Percentiles rank a stretch among this genome's conserved stretches.
Evolutionary conservation across 2,329 filamentous ascomycete genomes (phyloP).

Genomic region (Xylariales sp.): DNA sequence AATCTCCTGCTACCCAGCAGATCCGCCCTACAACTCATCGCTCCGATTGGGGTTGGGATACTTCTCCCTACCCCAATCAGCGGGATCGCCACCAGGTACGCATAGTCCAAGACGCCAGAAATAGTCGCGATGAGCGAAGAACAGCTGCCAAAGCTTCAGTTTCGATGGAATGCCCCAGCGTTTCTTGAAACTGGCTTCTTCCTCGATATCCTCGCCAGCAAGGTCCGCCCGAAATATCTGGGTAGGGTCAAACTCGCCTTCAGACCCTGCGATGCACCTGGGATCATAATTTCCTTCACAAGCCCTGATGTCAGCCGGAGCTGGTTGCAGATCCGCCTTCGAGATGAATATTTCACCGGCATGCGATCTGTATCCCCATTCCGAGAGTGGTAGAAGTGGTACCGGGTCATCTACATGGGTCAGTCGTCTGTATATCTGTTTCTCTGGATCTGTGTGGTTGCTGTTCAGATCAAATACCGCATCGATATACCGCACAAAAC

Average conservation of each 20-base stretch:
- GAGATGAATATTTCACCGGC: constrained; percentile 83
- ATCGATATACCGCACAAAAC: constrained; percentile 52
- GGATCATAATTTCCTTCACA: constrained; percentile 71
- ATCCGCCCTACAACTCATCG: constrained; percentile 34
- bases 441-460: constrained; percentile 26
- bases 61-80: constrained; percentile 56
- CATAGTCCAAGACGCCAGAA: constrained; percentile 93
- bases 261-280: constrained; percentile 63
- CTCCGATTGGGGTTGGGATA: constrained; percentile 35
- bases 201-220: constrained; percentile 8
- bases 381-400: constrained; percentile 74
- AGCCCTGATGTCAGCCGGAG: constrained; percentile 60
- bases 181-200: constrained; percentile 26
- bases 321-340: constrained; percentile 65
- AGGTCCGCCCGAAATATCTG: constrained; percentile 22
- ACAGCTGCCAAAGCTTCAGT: constrained; percentile 82
- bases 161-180: constrained; percentile 56
- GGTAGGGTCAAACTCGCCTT: constrained; percentile 26
- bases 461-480: constrained; percentile 41
- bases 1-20: too few species aligned
- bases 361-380: constrained; percentile 87
- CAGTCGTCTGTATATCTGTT: constrained; percentile 62
- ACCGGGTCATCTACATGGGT: constrained; percentile 87
- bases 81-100: constrained; percentile 71
- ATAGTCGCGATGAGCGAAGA: constrained; percentile 94